These are phyloP conservation scores for Trichophyton simii DNA, from an alignment of 2,329 filamentous ascomycete genomes.

Conservation along the genomic window DNA sequence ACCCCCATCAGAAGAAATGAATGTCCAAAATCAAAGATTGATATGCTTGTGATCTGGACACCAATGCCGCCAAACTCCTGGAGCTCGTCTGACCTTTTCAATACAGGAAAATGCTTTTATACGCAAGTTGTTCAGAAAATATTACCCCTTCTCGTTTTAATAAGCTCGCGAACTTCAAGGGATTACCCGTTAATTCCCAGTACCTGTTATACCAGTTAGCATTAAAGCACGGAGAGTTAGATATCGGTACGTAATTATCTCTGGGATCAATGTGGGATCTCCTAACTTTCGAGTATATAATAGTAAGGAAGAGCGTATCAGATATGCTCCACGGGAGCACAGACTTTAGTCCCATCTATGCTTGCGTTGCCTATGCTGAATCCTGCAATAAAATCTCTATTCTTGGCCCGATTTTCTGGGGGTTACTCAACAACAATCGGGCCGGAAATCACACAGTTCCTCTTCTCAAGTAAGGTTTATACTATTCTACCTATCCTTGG, in stretches of 20 bases:
- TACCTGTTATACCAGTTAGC: constrained; percentile 67
- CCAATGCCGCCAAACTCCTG: too few species aligned
- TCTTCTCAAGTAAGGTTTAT: neutral
- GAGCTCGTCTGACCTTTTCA: constrained; percentile 2
- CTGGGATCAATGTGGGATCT: neutral
- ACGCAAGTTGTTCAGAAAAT: constrained; percentile 48
- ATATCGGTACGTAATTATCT: constrained; percentile 30
- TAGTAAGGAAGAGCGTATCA: neutral
- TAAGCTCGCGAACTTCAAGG: constrained; percentile 46
- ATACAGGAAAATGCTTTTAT: constrained; percentile 59
- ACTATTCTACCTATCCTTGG: neutral
- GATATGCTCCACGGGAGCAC: neutral
- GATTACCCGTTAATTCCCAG: constrained; percentile 51
- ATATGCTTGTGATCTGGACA: neutral
- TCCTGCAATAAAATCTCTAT: constrained; percentile 49
- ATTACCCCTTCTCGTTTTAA: constrained; percentile 45
- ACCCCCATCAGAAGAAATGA: neutral
- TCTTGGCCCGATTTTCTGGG: constrained; percentile 38
- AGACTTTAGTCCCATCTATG: constrained; percentile 51
- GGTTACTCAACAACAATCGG: neutral
- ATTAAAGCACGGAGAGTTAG: constrained; percentile 45
- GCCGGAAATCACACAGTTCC: too few species aligned
- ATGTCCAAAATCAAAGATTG: neutral
- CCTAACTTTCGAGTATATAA: neutral
- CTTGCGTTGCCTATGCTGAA: constrained; percentile 68